Evolutionary conservation across 768 basidiomycete species (phyloP), one percentile per base, ranked within the genome.

Genomic region (Leucocoprinus leucothites): DNA sequence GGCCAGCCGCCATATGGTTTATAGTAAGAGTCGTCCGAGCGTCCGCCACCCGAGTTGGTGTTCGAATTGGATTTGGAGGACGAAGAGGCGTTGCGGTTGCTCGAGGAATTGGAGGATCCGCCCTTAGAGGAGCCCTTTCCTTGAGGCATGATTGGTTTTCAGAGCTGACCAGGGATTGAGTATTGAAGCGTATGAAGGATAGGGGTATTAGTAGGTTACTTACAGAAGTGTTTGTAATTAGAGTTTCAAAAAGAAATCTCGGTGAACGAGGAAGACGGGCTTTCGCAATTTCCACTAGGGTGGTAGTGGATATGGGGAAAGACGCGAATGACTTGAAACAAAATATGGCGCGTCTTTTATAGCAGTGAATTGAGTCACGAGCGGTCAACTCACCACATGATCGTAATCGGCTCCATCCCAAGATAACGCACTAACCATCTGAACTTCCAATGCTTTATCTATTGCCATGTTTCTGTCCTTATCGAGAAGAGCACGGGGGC

Each of bases 1-100:
- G 36, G 51, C 57, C 51, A 58, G 13, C 53, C 53, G 31, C 60
- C 60, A 35, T 36, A 55, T 2, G 46, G 28, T 31, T 51, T 11
- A 21, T 50, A 47, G 24, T 47, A 47, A 28, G 46, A 47, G 26
- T 47, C 13, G n/a, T 47, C 28, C 9, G 26, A 47, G 9, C 46
- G 46, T n/a, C 28, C 24, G 4, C 46, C 46, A n/a, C 6, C 21
- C 5, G 46, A 31, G 46, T 47, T 47, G 2, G 25, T 6, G 40
- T 41, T 41, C 7, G 42, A 21, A 14, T 14, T 24, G 18, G 42
- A 21, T 35, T 35, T 35, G 35, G 35, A 22, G 42, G 14, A 21
- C 13, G 8, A 41, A 41, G n/a, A n/a, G n/a, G n/a, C 40, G 16
- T 14, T n/a, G 4, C 6, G 13, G 11, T 45, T 45, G 44, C 9